These are phyloP conservation scores for Sugiyamaella castrensis DNA, from an alignment of 1,139 yeast genomes.

Conservation along the genomic window DNA sequence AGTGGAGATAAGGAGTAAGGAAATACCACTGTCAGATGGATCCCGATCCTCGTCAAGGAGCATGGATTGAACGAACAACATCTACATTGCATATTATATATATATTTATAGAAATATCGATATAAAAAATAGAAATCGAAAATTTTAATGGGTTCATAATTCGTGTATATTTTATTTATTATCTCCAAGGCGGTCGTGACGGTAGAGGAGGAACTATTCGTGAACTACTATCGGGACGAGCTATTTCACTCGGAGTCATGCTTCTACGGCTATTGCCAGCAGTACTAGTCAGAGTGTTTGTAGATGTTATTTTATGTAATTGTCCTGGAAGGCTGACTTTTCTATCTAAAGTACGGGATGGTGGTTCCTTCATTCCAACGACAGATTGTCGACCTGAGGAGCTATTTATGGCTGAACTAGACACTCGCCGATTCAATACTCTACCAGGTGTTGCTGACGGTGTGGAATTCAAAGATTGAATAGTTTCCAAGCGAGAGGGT, in stretches of 20 bases:
- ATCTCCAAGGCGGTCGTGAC: conserved; percentile 8
- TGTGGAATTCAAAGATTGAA: neutral
- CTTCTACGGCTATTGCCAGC: neutral
- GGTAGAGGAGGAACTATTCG: conserved; percentile 11
- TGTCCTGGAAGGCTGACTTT: conserved; percentile 6
- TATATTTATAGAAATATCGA: neutral
- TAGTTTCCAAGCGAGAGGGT: conserved; percentile 6
- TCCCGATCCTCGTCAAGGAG: no score
- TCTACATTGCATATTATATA: conserved; percentile 3
- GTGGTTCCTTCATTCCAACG: neutral
- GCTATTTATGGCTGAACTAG: neutral
- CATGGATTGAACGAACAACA: no score
- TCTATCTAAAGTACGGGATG: neutral
- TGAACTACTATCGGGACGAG: conserved; percentile 9
- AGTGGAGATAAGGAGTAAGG: neutral
- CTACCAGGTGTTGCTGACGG: neutral
- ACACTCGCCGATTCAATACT: neutral
- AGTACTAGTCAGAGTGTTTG: neutral
- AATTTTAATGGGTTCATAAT: neutral
- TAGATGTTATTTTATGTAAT: conserved; percentile 1
- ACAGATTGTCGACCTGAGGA: neutral
- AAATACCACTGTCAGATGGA: no score
- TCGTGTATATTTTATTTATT: neutral
- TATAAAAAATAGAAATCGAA: neutral
- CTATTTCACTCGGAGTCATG: conserved; percentile 1